A percentile compares a stretch with the other conserved stretches of the same genome.
These are phyloP conservation scores for Diplosphaera chodatii DNA, from an alignment of 139 green algal genomes.

Conservation along the genomic window DNA sequence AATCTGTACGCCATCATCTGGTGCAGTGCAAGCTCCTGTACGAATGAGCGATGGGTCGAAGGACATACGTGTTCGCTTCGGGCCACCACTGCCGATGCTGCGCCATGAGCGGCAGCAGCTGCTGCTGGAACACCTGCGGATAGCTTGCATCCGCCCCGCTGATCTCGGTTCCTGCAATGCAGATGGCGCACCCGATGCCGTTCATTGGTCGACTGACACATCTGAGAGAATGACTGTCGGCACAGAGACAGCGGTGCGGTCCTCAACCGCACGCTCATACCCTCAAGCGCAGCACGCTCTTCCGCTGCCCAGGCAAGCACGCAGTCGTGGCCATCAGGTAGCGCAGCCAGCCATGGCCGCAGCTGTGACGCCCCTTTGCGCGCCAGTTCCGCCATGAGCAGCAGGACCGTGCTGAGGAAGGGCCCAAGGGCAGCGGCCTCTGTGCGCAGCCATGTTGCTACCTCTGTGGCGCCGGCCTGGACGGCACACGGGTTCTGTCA, in stretches of 20 bases:
- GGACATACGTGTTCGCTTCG: not conserved
- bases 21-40: too few species aligned
- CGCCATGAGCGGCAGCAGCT: conserved; percentile 23
- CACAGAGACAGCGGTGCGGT: too few species aligned
- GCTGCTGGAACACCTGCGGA: conserved; percentile 5
- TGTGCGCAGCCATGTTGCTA: not conserved
- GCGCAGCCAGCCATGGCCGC: not conserved
- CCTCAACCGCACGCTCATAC: too few species aligned
- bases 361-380: not conserved
- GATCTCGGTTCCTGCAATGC: not conserved
- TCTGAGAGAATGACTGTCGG: too few species aligned
- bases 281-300: not conserved
- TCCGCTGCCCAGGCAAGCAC: not conserved
- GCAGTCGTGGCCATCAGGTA: not conserved
- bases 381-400: not conserved
- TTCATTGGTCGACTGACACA: too few species aligned
- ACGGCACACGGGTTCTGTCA: not conserved
- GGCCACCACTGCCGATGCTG: conserved; percentile 39
- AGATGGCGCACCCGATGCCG: not conserved
- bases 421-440: not conserved
- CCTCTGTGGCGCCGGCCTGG: not conserved
- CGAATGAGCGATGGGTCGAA: too few species aligned
- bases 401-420: not conserved
- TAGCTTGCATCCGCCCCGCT: not conserved
- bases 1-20: too few species aligned